Conservation (phyloP, 352 stramenopile genomes). For the Pythium brassicae region DNA sequence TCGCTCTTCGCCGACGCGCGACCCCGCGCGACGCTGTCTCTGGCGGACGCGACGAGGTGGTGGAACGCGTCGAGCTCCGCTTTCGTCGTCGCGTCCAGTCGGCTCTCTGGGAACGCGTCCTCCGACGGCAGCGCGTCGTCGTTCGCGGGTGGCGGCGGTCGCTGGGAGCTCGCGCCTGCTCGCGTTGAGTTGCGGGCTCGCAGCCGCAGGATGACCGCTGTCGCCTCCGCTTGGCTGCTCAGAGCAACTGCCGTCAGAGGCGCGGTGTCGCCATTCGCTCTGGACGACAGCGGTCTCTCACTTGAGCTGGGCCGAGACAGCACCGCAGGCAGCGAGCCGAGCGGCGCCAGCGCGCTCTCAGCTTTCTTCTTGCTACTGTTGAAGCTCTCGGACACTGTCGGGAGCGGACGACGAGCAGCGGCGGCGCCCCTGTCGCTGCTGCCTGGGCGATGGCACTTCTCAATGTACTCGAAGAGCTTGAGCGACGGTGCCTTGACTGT, state of each 20-base stretch:
- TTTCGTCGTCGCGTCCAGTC: constrained; percentile 24
- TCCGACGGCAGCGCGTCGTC: constrained; percentile 4
- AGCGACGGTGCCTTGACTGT: constrained; percentile 41
- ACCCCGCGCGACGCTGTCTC: constrained; percentile 26
- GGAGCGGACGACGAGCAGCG: background rate
- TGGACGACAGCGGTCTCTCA: constrained; percentile 1
- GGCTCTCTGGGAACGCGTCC: constrained; percentile 26
- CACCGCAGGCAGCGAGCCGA: constrained; percentile 8
- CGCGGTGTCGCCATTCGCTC: background rate
- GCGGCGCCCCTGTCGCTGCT: background rate
- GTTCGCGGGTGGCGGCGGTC: background rate
- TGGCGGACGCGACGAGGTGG: constrained; percentile 38
- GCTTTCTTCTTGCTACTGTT: constrained; percentile 24
- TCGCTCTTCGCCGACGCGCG: constrained; percentile 39
- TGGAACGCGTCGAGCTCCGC: constrained; percentile 56
- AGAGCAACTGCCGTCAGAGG: constrained; percentile 3
- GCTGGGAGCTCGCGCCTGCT: background rate
- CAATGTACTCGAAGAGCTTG: constrained; percentile 54
- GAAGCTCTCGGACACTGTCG: constrained; percentile 29
- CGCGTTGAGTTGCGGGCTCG: constrained; percentile 17
- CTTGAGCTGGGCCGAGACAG: constrained; percentile 5
- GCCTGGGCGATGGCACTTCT: constrained; percentile 14
- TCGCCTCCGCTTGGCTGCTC: constrained; percentile 25
- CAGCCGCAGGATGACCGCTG: constrained; percentile 34
- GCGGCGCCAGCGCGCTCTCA: constrained; percentile 9